These are phyloP conservation scores for Pythium sp. DNA, from an alignment of 352 stramenopile species.

Conservation along the genomic window DNA sequence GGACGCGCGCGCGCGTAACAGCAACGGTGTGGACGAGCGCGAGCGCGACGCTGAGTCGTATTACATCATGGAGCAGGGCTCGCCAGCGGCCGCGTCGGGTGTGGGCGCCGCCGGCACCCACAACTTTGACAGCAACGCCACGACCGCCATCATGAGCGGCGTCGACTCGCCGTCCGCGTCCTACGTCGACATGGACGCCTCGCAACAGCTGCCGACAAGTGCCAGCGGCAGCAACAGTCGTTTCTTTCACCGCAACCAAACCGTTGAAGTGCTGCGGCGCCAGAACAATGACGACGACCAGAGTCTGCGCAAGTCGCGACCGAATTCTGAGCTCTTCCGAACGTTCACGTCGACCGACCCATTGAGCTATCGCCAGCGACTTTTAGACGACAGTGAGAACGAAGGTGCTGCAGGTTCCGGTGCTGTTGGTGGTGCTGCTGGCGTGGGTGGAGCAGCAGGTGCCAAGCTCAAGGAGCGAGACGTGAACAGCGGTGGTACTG, in stretches of 20 bases:
- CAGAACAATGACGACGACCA: slow-evolving; percentile 18
- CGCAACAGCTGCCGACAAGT: slow-evolving; percentile 19
- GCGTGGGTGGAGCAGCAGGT: background rate
- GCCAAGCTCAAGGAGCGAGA: slow-evolving; percentile 16
- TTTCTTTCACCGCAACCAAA: slow-evolving; percentile 75
- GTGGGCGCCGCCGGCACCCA: background rate
- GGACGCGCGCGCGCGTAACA: background rate
- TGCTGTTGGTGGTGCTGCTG: slow-evolving; percentile 1
- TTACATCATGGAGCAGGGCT: slow-evolving; percentile 17
- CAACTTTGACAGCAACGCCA: slow-evolving; percentile 5
- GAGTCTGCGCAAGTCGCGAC: slow-evolving; percentile 39
- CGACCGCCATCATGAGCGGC: slow-evolving; percentile 20
- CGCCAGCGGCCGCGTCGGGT: background rate
- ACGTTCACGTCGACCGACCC: slow-evolving; percentile 67
- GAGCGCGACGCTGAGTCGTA: slow-evolving; percentile 5
- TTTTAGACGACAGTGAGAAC: slow-evolving; percentile 48
- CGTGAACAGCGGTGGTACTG: background rate
- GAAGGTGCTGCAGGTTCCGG: slow-evolving; percentile 17
- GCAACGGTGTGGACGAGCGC: background rate
- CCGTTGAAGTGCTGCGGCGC: slow-evolving; percentile 62
- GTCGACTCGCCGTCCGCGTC: slow-evolving; percentile 17
- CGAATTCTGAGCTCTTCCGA: slow-evolving; percentile 65
- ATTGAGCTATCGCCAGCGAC: slow-evolving; percentile 51
- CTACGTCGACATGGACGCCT: slow-evolving; percentile 19
- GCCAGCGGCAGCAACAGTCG: slow-evolving; percentile 16